Percentiles rank a stretch among this genome's conserved stretches.
Conservation (phyloP, 2,329 filamentous ascomycete genomes). For the Colletotrichum liriopes region DNA sequence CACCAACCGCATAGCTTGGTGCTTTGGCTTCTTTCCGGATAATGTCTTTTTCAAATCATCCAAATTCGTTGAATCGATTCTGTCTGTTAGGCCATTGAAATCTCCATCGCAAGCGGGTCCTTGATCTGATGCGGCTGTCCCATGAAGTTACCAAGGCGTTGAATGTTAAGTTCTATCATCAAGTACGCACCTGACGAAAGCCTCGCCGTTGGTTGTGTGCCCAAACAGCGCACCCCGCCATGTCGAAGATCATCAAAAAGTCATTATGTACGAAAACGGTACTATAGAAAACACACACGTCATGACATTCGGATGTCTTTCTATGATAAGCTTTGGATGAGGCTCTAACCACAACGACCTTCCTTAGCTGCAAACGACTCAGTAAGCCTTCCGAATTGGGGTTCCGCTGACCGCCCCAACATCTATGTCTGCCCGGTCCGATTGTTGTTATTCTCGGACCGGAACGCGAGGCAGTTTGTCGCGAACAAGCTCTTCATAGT, state of each 20-base stretch:
- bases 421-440: not conserved
- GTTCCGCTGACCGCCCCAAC: not conserved
- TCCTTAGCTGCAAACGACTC: not conserved
- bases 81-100: too few species aligned
- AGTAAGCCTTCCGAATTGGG: not conserved
- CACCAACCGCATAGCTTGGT: not conserved
- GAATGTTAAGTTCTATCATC: not conserved
- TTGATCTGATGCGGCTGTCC: not conserved
- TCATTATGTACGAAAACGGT: not conserved
- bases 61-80: too few species aligned
- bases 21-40: not conserved
- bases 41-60: not conserved
- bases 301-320: not conserved
- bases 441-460: not conserved
- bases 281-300: not conserved
- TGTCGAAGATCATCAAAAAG: not conserved
- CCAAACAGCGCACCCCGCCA: not conserved
- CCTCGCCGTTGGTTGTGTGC: not conserved
- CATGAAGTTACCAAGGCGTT: not conserved
- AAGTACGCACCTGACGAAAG: not conserved
- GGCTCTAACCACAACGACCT: not conserved
- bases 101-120: too few species aligned
- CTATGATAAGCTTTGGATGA: not conserved
- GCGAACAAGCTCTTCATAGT: not conserved
- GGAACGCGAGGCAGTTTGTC: not conserved